phyloP scores from a whole-genome alignment of 2,329 filamentous ascomycete genomes.

The Colletotrichum coccodes region DNA sequence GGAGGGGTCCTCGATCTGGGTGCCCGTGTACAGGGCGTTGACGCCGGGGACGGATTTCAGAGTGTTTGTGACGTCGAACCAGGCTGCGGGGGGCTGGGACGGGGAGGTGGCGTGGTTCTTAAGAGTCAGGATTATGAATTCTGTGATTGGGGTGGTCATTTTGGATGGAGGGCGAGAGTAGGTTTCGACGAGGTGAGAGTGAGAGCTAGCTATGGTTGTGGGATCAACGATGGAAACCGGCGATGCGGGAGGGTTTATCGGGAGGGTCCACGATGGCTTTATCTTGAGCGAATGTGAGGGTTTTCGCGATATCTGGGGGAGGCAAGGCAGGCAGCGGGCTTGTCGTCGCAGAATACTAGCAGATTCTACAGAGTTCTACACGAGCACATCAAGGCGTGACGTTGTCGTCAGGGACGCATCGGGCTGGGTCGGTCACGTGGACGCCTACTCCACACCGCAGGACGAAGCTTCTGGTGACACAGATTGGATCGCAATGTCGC shows the following conservation, averaged over 20 bases:
- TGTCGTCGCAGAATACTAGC: background rate
- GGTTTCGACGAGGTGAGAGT: background rate
- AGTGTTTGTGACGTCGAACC: constrained; percentile 16
- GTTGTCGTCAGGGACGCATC: background rate
- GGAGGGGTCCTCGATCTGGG: constrained; percentile 45
- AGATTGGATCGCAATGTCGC: constrained; percentile 4
- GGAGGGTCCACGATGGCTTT: background rate
- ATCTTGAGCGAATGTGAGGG: background rate
- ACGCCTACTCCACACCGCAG: constrained; percentile 19
- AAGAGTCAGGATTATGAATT: constrained; percentile 31
- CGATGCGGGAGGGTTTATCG: background rate
- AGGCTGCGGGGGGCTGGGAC: constrained; percentile 20
- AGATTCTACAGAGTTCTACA: constrained; percentile 16
- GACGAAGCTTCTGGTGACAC: constrained; percentile 23
- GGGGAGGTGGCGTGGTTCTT: constrained; percentile 15
- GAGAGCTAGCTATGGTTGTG: background rate
- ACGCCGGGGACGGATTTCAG: constrained; percentile 43
- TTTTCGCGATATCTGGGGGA: background rate
- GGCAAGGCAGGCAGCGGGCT: background rate
- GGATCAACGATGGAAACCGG: background rate
- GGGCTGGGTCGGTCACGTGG: constrained; percentile 22
- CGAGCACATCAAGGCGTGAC: background rate
- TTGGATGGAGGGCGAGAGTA: background rate
- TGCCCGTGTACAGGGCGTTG: constrained; percentile 45
- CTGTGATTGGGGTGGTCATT: constrained; percentile 27